Percentiles rank a stretch among this genome's conserved stretches.
These are phyloP conservation scores for Trichosanthes cucumerina DNA, from an alignment of 306 rosid species.

Conservation along the genomic window DNA sequence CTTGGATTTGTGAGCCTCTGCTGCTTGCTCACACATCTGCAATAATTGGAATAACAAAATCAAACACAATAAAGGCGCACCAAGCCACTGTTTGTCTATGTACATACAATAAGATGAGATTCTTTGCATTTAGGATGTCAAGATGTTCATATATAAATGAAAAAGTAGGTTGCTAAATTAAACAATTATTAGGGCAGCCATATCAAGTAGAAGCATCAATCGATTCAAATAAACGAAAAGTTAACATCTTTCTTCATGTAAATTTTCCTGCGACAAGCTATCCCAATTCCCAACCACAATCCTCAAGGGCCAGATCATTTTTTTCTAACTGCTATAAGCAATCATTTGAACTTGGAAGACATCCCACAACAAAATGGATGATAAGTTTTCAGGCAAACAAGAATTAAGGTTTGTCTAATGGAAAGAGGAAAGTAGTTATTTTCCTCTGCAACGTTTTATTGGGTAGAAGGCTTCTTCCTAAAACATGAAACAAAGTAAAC, in stretches of 20 bases:
- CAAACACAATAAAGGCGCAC: neutral
- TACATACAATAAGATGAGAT: neutral
- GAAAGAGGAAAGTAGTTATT: neutral
- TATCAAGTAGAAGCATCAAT: neutral
- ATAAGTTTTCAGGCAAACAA: neutral
- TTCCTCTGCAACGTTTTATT: neutral
- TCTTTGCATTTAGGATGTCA: neutral
- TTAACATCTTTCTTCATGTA: neutral
- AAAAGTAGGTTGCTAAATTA: neutral
- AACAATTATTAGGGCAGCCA: neutral
- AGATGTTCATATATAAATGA: neutral
- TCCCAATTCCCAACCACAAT: neutral
- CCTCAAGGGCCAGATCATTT: neutral
- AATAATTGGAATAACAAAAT: neutral
- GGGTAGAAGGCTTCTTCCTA: neutral
- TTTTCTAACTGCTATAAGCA: neutral
- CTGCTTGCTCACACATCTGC: slow-evolving; percentile 98
- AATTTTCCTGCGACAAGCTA: neutral
- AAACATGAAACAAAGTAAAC: neutral
- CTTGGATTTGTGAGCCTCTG: slow-evolving; percentile 90
- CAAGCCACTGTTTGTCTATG: neutral
- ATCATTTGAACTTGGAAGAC: neutral
- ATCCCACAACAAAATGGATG: neutral
- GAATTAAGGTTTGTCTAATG: neutral
- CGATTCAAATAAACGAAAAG: neutral